Base-by-base conservation (phyloP, 805 yeast species). In the Kregervanrija fluxuum region DNA sequence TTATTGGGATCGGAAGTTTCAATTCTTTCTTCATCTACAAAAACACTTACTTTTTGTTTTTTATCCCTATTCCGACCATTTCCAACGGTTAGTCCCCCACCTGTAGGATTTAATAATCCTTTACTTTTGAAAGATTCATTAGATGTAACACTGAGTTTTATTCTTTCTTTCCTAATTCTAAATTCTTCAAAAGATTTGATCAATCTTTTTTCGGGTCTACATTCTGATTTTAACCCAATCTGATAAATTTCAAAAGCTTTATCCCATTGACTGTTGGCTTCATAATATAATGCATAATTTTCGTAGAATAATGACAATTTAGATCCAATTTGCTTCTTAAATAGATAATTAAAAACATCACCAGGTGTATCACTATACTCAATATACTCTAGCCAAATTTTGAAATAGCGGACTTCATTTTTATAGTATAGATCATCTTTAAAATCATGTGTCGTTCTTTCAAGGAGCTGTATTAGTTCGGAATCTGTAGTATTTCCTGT, bases 311-410 rank as follows among this genome's bases (percentile, higher is more conserved):
- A 54, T 0, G 96, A 79, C 41, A 87, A 66, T 35, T 69, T 69
- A 32, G 56, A 58, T 1, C 96, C 98, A 33, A 91, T 85, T 40
- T 73, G 77, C 50, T 82, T 80, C 48, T 81, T 75, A 37, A 80
- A 77, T 62, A 91, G 68, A 56, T 82, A 88, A 5, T 76, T 69
- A 59, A 82, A 89, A 2, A 85, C 69, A 43, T 83, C 90, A 36
- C 77, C 67, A 0, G 90, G 89, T 12, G 82, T 73, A 48, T 82
- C 86, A 1, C 84, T 74, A 55, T 74, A 80, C 17, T 72, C 74
- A 8, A 85, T 77, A 59, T 87, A 89, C 52, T 79, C 80, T 35
- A 90, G 62, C 97, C 99, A 91, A 2, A 89, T 72, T 49, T 72
- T 74, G 41, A 91, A 62, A 56, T 85, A 89, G 40, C 97, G 65